Evolutionary conservation across 305 asterid genomes (phyloP).

Genomic region (Solanum chacoense): DNA sequence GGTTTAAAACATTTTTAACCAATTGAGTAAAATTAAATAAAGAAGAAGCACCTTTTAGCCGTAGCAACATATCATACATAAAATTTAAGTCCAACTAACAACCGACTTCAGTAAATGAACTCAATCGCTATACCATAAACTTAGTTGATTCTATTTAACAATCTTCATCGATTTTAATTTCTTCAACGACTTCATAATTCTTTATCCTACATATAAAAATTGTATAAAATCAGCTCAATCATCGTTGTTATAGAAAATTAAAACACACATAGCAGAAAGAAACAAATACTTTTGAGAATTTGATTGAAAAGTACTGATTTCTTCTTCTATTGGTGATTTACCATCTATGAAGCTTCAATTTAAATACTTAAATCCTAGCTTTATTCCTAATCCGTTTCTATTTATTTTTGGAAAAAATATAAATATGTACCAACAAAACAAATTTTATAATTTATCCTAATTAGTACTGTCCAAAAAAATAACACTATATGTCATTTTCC

Average conservation of each 20-base stretch:
- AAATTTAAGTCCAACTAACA: background rate
- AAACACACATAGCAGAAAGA: background rate
- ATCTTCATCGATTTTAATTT: fast-evolving
- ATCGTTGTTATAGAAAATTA: background rate
- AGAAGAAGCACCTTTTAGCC: background rate
- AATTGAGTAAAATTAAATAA: background rate
- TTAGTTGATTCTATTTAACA: fast-evolving
- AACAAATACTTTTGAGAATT: background rate
- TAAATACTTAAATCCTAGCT: background rate
- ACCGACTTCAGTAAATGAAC: background rate
- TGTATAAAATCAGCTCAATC: background rate
- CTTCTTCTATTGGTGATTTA: background rate
- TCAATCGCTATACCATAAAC: too few relatives aligned
- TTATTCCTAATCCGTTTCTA: background rate
- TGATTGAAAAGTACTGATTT: too few relatives aligned
- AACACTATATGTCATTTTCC: background rate
- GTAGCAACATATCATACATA: too few relatives aligned
- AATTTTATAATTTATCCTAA: too few relatives aligned
- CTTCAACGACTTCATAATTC: too few relatives aligned
- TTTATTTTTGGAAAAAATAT: background rate
- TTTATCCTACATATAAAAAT: too few relatives aligned
- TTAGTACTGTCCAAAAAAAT: background rate
- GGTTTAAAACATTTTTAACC: too few relatives aligned
- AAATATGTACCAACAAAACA: background rate
- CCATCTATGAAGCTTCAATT: background rate